Conservation (phyloP, 148 eudicot species). For the Spergularia bocconei region DNA sequence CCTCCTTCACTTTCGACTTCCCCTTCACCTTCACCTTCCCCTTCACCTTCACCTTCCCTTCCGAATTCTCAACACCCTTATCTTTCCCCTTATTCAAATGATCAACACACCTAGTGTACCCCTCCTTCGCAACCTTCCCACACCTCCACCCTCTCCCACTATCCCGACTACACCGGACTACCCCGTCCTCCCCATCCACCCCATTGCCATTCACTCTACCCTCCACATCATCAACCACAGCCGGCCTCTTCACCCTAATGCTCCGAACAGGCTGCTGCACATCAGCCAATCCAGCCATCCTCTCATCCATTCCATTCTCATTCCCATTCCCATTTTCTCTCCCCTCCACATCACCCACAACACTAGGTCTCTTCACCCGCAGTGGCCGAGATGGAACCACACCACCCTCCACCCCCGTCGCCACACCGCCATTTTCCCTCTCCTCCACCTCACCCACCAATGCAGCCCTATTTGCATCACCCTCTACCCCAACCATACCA, state of each 20-base stretch:
- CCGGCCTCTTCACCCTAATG: not conserved
- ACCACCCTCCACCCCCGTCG: not conserved
- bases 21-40: not conserved
- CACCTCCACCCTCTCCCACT: conserved; percentile 6
- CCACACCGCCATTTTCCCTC: not conserved
- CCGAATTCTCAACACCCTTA: not conserved
- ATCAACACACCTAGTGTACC: not conserved
- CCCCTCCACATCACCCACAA: too few relatives aligned
- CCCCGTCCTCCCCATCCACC: not conserved
- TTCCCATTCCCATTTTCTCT: too few relatives aligned
- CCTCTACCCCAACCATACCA: not conserved
- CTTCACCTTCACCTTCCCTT: not conserved
- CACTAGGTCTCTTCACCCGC: too few relatives aligned
- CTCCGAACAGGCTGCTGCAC: not conserved
- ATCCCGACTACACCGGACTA: not conserved
- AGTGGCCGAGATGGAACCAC: too few relatives aligned
- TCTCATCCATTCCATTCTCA: too few relatives aligned
- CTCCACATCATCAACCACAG: not conserved
- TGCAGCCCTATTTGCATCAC: not conserved
- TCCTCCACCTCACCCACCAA: not conserved
- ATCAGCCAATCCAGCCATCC: too few relatives aligned
- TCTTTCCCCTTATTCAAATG: not conserved
- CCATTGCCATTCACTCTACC: not conserved
- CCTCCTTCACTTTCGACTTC: not conserved
- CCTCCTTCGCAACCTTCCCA: not conserved